Base-by-base conservation (phyloP, 2,329 filamentous ascomycete species). In the Aspergillus floridensis region DNA sequence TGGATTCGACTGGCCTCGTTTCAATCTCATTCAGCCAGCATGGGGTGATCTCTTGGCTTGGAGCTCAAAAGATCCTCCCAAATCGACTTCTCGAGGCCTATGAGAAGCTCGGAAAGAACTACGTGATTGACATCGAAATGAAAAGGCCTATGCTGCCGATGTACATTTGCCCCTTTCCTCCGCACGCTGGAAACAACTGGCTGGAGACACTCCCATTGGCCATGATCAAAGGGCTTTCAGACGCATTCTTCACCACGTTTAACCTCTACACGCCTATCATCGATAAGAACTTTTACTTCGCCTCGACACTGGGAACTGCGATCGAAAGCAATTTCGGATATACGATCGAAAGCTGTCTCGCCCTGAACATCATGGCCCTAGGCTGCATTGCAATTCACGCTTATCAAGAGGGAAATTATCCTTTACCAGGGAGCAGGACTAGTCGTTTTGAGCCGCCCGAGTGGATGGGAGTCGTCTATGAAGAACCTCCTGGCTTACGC, bases 171-270 rank as follows among this genome's bases (percentile, higher is more conserved):
- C 70, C 72, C 3, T 77, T 74, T 22, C 70, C 73, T 12, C 63
- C 73, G 8, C 72, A 74, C 14, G 69, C 67, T 5, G 73, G 71
- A 4, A 69, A 74, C 7, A 68, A 68, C 38, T 83, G 81, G 81
- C 66, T 84, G 35, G 77, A 81, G 49, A 70, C 71, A 3, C 72
- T 84, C 3, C 79, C 80, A 8, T 67, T 83, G 32, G 76, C 79
- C 0, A 76, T 80, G 46, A 75, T 84, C 56, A 82, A 81, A 61
- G 80, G 80, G 0, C 73, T 84, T n/a, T 77, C 80, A 8, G 80
- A 83, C 69, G 79, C 79, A 0, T 84, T 82, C 60, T 84, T 84
- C 65, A 74, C 78, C n/a, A 81, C 82, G 0, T 84, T 84, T 63
- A 81, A 84, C 63, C 80, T 80, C 0, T 81, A 76, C 29, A 82